Base-by-base conservation (phyloP, 2,329 filamentous ascomycete genomes). In the Sclerotinia minor region DNA sequence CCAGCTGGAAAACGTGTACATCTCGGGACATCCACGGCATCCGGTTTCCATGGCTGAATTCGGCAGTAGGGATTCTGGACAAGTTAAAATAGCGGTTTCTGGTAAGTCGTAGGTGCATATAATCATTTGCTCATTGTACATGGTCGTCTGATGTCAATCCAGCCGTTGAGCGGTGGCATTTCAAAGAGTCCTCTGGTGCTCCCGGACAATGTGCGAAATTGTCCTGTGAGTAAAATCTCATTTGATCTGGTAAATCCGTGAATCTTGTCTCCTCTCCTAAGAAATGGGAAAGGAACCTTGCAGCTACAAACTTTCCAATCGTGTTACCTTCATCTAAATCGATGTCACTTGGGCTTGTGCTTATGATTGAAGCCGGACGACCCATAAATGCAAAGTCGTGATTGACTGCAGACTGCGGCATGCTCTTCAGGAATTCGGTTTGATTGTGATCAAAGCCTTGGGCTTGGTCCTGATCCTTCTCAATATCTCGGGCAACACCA, bases 241-340 rank as follows among this genome's bases (percentile, higher is more conserved):
- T 17, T 49, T 49, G 2, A 24, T 61, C 45, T 32, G 29, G 11
- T 17, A 61, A n/a, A 4, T 47, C 7, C 29, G 24, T 61, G 11
- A 32, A 61, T 61, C 52, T 26, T 24, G 44, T 13, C n/a, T 49
- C 44, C 29, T 35, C 26, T 19, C 24, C 44, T 6, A 0, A 29
- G 15, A 35, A 49, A 11, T 49, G 44, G 44, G 58, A 61, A 7
- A 61, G 7, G 17, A 61, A 32, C 11, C 58, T 49, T 5, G 58
- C 29, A n/a, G 24, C 58, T 11, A 61, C 44, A 17, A 61, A 35
- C 7, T 47, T 49, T 5, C 26, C 58, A n/a, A 21, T 64, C 4
- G 29, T 1, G 41, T 64, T 53, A 53, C 24, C 60, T 64, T 64
- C 60, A 29, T 61, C 44, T 61, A 64, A 26, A 64, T 64, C 32